Conservation (phyloP, 2,329 filamentous ascomycete genomes). For the Alternaria brassicae region DNA sequence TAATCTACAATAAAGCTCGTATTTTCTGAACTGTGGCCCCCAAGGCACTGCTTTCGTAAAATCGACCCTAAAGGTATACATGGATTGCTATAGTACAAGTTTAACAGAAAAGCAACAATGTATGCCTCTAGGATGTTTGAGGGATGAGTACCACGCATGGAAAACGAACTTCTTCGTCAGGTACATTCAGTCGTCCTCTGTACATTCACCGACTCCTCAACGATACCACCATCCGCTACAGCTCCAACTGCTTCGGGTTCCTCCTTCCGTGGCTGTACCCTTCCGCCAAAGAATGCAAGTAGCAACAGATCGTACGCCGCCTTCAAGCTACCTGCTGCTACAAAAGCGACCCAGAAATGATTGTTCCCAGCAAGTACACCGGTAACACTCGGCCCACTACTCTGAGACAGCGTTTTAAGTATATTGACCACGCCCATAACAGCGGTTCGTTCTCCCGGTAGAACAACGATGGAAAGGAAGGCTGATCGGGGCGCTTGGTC, state of each 20-base stretch:
- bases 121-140: too few species aligned
- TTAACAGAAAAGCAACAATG: too few species aligned
- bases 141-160: too few species aligned
- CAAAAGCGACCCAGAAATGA: constrained; percentile 51
- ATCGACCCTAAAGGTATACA: too few species aligned
- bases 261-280: constrained; percentile 24
- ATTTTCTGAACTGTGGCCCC: too few species aligned
- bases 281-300: constrained; percentile 45
- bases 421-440: constrained; percentile 53
- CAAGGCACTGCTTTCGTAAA: too few species aligned
- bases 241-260: background rate
- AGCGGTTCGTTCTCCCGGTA: constrained; percentile 47
- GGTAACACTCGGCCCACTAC: constrained; percentile 44
- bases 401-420: constrained; percentile 47
- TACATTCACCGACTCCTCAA: background rate
- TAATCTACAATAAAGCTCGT: too few species aligned
- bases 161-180: background rate
- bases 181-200: constrained; percentile 2
- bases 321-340: constrained; percentile 48
- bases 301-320: constrained; percentile 47
- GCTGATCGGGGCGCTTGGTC: constrained; percentile 49
- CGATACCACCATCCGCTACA: constrained; percentile 1
- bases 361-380: constrained; percentile 44
- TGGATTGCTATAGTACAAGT: too few species aligned
- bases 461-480: constrained; percentile 44